phyloP scores from a whole-genome alignment of 805 yeast genomes.

The Wickerhamomyces strasburgensis region DNA sequence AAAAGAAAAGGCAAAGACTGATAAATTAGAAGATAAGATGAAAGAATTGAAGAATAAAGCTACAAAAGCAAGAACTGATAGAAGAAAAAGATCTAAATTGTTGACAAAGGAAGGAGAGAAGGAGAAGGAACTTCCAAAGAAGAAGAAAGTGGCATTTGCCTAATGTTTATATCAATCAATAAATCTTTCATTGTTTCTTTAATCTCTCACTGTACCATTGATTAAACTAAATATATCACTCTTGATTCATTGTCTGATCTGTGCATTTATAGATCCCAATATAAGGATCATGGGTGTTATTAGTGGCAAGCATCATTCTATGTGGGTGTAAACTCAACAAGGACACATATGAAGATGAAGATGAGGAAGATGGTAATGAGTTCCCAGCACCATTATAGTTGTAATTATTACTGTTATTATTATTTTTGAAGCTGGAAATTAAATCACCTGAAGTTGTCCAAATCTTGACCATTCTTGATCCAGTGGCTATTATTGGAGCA shows the following conservation, averaged over 20 bases:
- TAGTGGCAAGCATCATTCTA: constrained; percentile 86
- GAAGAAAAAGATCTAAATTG: constrained; percentile 50
- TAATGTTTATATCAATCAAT: constrained; percentile 13
- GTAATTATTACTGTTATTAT: constrained; percentile 24
- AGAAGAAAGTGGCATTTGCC: constrained; percentile 47
- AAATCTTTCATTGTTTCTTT: neutral
- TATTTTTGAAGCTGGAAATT: constrained; percentile 53
- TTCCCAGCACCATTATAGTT: too few species aligned
- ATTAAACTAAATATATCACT: neutral
- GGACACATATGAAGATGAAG: constrained; percentile 43
- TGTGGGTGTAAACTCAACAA: constrained; percentile 85
- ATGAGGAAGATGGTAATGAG: constrained; percentile 4
- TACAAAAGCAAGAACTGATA: constrained; percentile 58
- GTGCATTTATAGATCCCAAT: constrained; percentile 57
- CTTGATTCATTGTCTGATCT: constrained; percentile 25
- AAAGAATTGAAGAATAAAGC: constrained; percentile 71
- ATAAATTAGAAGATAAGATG: constrained; percentile 71
- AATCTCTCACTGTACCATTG: neutral
- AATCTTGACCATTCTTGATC: constrained; percentile 69
- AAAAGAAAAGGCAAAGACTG: constrained; percentile 66
- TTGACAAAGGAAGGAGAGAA: constrained; percentile 21
- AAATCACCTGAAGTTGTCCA: constrained; percentile 85
- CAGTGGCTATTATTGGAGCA: constrained; percentile 91
- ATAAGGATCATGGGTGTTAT: constrained; percentile 70
- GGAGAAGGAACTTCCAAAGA: constrained; percentile 23